These are phyloP conservation scores for Guadua angustifolia DNA, from an alignment of 176 grass and related monocot genomes.

Conservation along the genomic window DNA sequence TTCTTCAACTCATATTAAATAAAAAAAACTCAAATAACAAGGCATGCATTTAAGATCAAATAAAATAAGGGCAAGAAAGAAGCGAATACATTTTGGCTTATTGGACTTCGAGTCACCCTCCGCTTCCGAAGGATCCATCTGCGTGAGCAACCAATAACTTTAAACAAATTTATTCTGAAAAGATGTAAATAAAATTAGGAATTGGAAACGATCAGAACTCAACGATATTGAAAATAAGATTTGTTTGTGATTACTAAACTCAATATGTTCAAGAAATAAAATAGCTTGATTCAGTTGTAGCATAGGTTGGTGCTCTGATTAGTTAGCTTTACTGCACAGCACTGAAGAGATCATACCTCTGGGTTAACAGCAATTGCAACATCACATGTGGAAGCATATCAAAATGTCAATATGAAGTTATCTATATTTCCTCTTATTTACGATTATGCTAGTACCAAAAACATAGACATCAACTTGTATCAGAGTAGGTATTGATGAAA, in stretches of 20 bases:
- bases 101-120: slow-evolving; percentile 54
- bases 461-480: not conserved
- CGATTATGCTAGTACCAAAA: not conserved
- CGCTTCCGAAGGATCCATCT: slow-evolving; percentile 50
- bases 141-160: not conserved
- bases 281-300: slow-evolving; percentile 21
- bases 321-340: slow-evolving; percentile 6
- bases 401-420: not conserved
- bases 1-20: not conserved
- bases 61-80: not conserved
- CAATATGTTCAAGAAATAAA: slow-evolving; percentile 28
- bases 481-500: slow-evolving; percentile 17
- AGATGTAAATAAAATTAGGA: not conserved
- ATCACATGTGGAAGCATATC: slow-evolving; percentile 53
- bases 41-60: not conserved
- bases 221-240: slow-evolving; percentile 25
- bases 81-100: slow-evolving; percentile 67
- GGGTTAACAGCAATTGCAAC: slow-evolving; percentile 94
- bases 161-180: not conserved
- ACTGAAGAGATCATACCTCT: slow-evolving; percentile 54
- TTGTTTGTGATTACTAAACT: slow-evolving; percentile 19
- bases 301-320: slow-evolving; percentile 3
- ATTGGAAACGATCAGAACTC: not conserved
- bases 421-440: slow-evolving; percentile 12
- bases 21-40: not conserved